A percentile compares a stretch with the other conserved stretches of the same genome.
These are phyloP conservation scores for Exophiala phaeomuriformis DNA, from an alignment of 2,329 filamentous ascomycete species.

Conservation along the genomic window DNA sequence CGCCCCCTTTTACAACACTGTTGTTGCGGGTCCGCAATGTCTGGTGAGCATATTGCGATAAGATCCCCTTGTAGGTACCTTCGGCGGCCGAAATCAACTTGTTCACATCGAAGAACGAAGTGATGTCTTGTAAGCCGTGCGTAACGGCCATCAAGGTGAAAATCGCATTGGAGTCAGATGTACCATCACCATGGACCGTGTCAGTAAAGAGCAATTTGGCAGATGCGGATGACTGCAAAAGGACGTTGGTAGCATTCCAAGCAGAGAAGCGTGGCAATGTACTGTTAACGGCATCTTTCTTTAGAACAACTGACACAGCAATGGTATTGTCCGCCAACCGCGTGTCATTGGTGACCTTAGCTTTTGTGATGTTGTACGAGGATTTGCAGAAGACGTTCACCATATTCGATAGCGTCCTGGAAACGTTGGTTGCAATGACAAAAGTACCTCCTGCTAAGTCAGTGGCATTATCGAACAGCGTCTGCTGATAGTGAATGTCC, in stretches of 20 bases:
- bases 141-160: constrained; percentile 23
- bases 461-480: constrained; percentile 21
- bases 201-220: constrained; percentile 21
- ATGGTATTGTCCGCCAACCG: constrained; percentile 7
- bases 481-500: constrained; percentile 22
- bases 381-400: constrained; percentile 24
- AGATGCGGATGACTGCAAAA: constrained; percentile 12
- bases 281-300: constrained; percentile 29
- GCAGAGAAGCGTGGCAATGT: constrained; percentile 27
- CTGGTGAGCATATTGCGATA: constrained; percentile 24
- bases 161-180: constrained; percentile 15
- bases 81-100: constrained; percentile 19
- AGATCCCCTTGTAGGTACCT: constrained; percentile 21
- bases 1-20: constrained; percentile 11
- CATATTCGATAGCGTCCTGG: constrained; percentile 20
- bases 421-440: constrained; percentile 22
- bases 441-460: constrained; percentile 21
- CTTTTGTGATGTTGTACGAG: constrained; percentile 20
- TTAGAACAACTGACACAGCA: constrained; percentile 13
- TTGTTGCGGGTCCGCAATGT: constrained; percentile 10
- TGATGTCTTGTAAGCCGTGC: constrained; percentile 13
- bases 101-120: constrained; percentile 18
- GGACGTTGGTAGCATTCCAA: constrained; percentile 23
- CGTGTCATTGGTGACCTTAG: constrained; percentile 24
- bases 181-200: constrained; percentile 9